These are phyloP conservation scores for Nemania sp. DNA, from an alignment of 2,329 filamentous ascomycete genomes.

Conservation along the genomic window DNA sequence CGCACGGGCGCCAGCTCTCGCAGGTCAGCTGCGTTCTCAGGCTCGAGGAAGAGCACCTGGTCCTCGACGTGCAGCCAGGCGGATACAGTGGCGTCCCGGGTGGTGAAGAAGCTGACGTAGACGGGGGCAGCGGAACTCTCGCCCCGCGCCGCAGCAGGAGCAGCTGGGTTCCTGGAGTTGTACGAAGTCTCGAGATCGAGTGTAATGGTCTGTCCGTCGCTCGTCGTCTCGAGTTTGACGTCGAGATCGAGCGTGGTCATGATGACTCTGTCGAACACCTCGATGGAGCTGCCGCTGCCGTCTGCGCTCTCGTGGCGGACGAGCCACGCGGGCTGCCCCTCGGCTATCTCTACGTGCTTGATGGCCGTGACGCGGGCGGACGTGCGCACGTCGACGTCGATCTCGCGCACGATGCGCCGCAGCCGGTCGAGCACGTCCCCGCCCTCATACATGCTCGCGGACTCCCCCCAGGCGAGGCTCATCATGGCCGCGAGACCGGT, in stretches of 20 bases:
- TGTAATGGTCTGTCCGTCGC: neutral
- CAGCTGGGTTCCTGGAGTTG: neutral
- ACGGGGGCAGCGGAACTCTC: neutral
- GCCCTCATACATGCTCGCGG: constrained; percentile 26
- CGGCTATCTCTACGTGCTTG: neutral
- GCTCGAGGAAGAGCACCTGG: constrained; percentile 15
- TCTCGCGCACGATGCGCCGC: constrained; percentile 6
- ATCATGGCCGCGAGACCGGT: constrained; percentile 30
- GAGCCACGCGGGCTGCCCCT: constrained; percentile 11
- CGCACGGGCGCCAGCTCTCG: constrained; percentile 19
- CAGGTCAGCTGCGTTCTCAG: neutral
- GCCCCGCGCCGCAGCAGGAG: neutral
- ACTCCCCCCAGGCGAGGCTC: constrained; percentile 30
- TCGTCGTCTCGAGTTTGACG: constrained; percentile 7
- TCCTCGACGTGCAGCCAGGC: neutral
- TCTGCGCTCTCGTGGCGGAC: constrained; percentile 9
- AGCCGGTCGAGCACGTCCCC: constrained; percentile 25
- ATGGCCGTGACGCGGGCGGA: constrained; percentile 14
- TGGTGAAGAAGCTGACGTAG: constrained; percentile 18
- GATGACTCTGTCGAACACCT: constrained; percentile 20
- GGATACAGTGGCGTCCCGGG: constrained; percentile 4
- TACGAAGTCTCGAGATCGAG: neutral
- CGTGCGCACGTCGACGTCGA: constrained; percentile 10
- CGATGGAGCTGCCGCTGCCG: neutral
- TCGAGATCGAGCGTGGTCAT: constrained; percentile 9